Evolutionary conservation across 2,329 filamentous ascomycete genomes (phyloP).

Genomic region (Cladosporium sp.): DNA sequence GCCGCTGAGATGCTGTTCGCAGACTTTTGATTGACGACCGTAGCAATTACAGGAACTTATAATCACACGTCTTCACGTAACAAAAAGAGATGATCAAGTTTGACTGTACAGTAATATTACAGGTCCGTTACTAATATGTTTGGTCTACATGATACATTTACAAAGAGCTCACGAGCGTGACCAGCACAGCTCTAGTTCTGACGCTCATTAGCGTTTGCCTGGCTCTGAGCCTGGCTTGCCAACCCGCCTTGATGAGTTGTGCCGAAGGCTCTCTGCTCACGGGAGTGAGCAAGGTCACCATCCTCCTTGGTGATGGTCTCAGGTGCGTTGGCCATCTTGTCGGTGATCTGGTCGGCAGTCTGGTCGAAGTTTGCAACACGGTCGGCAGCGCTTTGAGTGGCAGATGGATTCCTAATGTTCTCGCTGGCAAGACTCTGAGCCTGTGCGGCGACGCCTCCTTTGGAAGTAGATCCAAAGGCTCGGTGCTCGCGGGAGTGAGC

Average conservation of each 20-base stretch:
- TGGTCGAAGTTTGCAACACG: constrained; percentile 31
- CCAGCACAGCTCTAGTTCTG: constrained; percentile 10
- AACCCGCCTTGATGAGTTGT: constrained; percentile 30
- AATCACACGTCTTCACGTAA: no score
- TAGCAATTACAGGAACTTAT: no score
- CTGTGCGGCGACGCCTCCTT: constrained; percentile 32
- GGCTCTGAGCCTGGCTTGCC: constrained; percentile 29
- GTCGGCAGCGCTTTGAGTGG: constrained; percentile 29
- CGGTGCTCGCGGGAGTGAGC: constrained; percentile 30
- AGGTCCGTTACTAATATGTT: not conserved
- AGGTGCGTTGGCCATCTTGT: constrained; percentile 32
- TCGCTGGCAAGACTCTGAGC: constrained; percentile 28
- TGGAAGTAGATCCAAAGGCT: constrained; percentile 29
- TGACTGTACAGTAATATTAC: not conserved
- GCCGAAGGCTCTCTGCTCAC: constrained; percentile 31
- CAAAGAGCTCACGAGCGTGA: not conserved
- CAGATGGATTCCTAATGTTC: constrained; percentile 24
- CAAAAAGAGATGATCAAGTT: no score
- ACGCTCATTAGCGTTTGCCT: constrained; percentile 29
- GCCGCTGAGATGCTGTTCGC: no score
- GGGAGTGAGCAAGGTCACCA: constrained; percentile 27
- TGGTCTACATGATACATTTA: not conserved
- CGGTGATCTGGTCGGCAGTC: constrained; percentile 25
- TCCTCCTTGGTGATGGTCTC: constrained; percentile 33
- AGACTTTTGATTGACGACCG: no score